A percentile compares a stretch with the other conserved stretches of the same genome.
Evolutionary conservation across 768 basidiomycete species (phyloP).

Genomic region (Boletus rubropictus): DNA sequence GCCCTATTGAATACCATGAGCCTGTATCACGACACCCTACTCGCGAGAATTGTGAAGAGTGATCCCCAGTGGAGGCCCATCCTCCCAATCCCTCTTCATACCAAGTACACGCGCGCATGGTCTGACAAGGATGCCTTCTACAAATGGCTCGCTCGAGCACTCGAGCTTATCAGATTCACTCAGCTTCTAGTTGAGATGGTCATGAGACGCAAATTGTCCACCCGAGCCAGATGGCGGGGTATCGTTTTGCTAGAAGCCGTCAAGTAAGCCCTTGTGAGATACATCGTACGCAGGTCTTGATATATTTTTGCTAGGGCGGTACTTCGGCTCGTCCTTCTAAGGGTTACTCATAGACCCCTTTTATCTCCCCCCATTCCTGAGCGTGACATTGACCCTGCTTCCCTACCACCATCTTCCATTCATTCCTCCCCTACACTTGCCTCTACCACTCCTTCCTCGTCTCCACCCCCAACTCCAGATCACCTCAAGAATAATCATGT

Average conservation of each 20-base stretch:
- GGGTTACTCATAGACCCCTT: constrained; percentile 70
- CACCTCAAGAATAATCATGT: constrained; percentile 77
- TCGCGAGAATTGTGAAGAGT: constrained; percentile 56
- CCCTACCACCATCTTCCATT: constrained; percentile 48
- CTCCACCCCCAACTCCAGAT: constrained; percentile 61
- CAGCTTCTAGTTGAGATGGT: constrained; percentile 91
- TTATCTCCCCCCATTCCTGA: constrained; percentile 78
- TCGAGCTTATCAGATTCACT: constrained; percentile 74
- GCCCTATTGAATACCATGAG: constrained; percentile 82
- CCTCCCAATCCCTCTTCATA: constrained; percentile 70
- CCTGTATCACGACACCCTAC: constrained; percentile 93
- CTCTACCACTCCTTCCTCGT: constrained; percentile 51
- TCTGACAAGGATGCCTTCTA: constrained; percentile 62
- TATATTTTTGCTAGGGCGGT: constrained; percentile 47
- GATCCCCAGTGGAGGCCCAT: constrained; percentile 70
- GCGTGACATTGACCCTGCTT: constrained; percentile 78
- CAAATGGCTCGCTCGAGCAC: constrained; percentile 68
- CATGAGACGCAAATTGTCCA: constrained; percentile 62
- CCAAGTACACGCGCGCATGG: constrained; percentile 90
- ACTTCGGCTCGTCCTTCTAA: constrained; percentile 68
- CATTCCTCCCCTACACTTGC: constrained; percentile 56
- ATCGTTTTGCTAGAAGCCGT: constrained; percentile 73
- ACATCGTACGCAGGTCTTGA: constrained; percentile 2
- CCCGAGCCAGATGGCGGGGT: constrained; percentile 64
- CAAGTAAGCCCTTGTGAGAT: constrained; percentile 54